Conservation (phyloP, 148 eudicot species). For the Chenopodium quinoa region DNA sequence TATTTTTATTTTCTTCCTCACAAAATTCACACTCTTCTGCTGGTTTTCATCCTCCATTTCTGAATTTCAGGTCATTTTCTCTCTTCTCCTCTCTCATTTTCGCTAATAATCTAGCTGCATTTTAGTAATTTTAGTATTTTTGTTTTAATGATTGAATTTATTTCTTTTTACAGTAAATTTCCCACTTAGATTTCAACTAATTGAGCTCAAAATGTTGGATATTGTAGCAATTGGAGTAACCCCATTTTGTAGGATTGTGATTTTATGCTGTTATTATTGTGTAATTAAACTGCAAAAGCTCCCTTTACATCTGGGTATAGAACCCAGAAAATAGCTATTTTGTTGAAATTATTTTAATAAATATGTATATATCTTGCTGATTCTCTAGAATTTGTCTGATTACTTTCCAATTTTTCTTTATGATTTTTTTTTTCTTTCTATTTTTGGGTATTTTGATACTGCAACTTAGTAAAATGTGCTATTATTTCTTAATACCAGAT, state of each 20-base stretch:
- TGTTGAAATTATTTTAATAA: not conserved
- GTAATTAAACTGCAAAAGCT: not conserved
- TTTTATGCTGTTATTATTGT: not conserved
- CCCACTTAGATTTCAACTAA: not conserved
- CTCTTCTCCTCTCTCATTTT: too few relatives aligned
- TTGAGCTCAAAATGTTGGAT: not conserved
- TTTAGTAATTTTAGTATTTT: not conserved
- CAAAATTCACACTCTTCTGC: not conserved
- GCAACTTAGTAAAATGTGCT: not conserved
- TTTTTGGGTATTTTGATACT: too few relatives aligned
- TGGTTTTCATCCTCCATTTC: not conserved
- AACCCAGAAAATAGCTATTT: not conserved
- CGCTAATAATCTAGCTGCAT: not conserved
- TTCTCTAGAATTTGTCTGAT: not conserved
- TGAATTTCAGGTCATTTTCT: not conserved
- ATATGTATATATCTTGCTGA: not conserved
- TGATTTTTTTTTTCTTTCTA: too few relatives aligned
- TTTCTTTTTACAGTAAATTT: not conserved
- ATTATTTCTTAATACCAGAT: not conserved
- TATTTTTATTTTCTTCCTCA: not conserved
- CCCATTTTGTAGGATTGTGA: not conserved
- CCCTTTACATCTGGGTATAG: not conserved
- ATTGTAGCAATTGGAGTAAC: slow-evolving; percentile 5
- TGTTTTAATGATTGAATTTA: not conserved
- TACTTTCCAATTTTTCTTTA: not conserved